Evolutionary conservation across 2,329 filamentous ascomycete species (phyloP), one percentile per base, ranked within the genome.

Genomic region (Aspergillus sp.): DNA sequence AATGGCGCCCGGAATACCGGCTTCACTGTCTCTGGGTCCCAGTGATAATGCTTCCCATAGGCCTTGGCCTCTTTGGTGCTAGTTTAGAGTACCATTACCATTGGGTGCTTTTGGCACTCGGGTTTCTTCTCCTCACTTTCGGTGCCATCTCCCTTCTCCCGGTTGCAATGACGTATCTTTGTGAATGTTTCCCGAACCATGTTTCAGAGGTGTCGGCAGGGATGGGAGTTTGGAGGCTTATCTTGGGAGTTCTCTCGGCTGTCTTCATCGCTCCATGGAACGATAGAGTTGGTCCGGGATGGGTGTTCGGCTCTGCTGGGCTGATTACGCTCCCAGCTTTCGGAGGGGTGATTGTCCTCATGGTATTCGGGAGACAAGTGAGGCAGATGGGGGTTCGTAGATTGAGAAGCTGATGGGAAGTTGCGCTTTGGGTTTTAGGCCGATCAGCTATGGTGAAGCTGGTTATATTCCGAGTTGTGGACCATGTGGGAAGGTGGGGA

Each of bases 51-150:
- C 57, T 72, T n/a, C 69, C 72, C 1, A 67, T 74, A 39, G 72
- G 72, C 2, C 60, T 76, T 32, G 74, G 75, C 1, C 67, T 76
- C 19, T 74, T 74, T 32, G 79, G 79, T 9, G 73, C 74, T 1
- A 71, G 70, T 0, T 65, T 81, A n/a, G 69, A 79, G 59, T 76
- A 80, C 54, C 74, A 78, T 56, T 60, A 76, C 4, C 74, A 78
- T 57, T 81, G 74, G 65, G 72, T 74, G 64, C 71, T 80, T 0
- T 70, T 80, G 6, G 78, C 77, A 0, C 60, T 80, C 17, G 78
- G 68, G 0, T 71, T 73, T n/a, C 76, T 80, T 47, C 60, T 81
- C 10, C 70, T 80, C 8, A 77, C 73, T 4, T 72, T 81, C 45
- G 74, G 70, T 0, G 72, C 74, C 0, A 57, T 78, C 21, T 62